A percentile compares a stretch with the other conserved stretches of the same genome.
phyloP scores from a whole-genome alignment of 2,329 filamentous ascomycete species.

The Exophiala lecanii-corni region DNA sequence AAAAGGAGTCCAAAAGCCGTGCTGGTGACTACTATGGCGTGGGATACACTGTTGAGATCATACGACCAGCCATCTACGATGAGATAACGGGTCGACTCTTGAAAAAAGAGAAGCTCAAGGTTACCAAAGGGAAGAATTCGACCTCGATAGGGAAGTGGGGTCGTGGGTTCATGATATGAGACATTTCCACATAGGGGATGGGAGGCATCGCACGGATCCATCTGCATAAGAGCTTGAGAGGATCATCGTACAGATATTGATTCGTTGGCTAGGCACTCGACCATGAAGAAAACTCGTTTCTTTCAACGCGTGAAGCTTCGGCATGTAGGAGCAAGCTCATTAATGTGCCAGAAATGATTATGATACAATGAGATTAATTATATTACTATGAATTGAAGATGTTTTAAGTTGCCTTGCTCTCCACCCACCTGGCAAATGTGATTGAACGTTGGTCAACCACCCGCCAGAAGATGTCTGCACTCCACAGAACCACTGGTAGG shows the following conservation, averaged over 20 bases:
- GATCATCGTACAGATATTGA: too few species aligned
- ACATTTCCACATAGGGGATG: too few species aligned
- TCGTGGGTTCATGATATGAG: too few species aligned
- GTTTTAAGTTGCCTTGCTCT: conserved; percentile 23
- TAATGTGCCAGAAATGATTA: too few species aligned
- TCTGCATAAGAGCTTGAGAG: too few species aligned
- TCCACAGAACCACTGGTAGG: conserved; percentile 46
- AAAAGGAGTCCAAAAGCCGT: conserved; percentile 4
- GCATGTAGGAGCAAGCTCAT: too few species aligned
- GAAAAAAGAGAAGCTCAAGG: conserved; percentile 7
- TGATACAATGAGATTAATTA: too few species aligned
- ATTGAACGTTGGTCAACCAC: conserved; percentile 50
- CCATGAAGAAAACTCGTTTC: too few species aligned
- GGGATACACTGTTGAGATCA: conserved; percentile 5
- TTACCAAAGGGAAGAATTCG: neutral
- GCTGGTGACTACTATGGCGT: conserved; percentile 2
- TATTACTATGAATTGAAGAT: too few species aligned
- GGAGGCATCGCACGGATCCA: too few species aligned
- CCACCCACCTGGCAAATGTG: conserved; percentile 48
- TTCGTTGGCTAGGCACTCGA: too few species aligned
- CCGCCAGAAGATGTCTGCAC: conserved; percentile 57
- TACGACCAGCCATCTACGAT: conserved; percentile 7
- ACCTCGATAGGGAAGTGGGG: neutral
- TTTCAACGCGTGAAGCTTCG: too few species aligned
- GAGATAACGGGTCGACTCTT: conserved; percentile 4